Conservation (phyloP, 768 basidiomycete species). For the Leccinum fibrillosum region DNA sequence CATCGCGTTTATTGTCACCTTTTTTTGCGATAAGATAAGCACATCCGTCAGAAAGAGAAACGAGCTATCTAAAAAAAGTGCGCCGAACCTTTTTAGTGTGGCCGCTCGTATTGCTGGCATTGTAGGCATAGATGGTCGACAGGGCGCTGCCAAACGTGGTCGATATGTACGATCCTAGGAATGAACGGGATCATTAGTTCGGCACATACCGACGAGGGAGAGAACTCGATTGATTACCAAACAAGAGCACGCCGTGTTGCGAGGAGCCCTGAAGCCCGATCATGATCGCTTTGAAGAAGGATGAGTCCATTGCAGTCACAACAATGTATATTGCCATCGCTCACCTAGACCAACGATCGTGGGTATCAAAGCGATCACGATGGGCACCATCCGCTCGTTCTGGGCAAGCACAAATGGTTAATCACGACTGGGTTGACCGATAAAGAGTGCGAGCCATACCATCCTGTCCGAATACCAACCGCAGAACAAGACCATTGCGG, state of each 20-base stretch:
- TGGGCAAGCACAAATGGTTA: slow-evolving; percentile 11
- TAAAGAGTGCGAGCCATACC: slow-evolving; percentile 29
- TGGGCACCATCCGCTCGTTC: slow-evolving; percentile 61
- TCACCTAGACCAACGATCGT: slow-evolving; percentile 55
- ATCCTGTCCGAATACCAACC: slow-evolving; percentile 68
- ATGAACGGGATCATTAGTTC: not conserved
- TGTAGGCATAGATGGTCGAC: slow-evolving; percentile 60
- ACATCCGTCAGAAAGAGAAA: not conserved
- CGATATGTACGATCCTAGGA: slow-evolving; percentile 44
- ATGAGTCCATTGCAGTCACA: not conserved
- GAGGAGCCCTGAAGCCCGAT: slow-evolving; percentile 50
- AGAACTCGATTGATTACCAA: slow-evolving; percentile 37
- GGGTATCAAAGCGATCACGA: slow-evolving; percentile 54
- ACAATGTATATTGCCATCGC: not conserved
- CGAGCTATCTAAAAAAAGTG: not conserved
- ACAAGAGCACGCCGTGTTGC: slow-evolving; percentile 51
- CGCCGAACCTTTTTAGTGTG: slow-evolving; percentile 57
- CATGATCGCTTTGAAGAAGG: slow-evolving; percentile 38
- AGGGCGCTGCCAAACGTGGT: slow-evolving; percentile 60
- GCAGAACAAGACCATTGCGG: slow-evolving; percentile 47
- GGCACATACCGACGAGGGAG: not conserved
- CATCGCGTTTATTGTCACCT: slow-evolving; percentile 59
- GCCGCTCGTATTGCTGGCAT: slow-evolving; percentile 60
- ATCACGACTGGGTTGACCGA: not conserved
- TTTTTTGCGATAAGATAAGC: slow-evolving; percentile 6